Evolutionary conservation across 768 basidiomycete species (phyloP).

Genomic region (Russula compacta): DNA sequence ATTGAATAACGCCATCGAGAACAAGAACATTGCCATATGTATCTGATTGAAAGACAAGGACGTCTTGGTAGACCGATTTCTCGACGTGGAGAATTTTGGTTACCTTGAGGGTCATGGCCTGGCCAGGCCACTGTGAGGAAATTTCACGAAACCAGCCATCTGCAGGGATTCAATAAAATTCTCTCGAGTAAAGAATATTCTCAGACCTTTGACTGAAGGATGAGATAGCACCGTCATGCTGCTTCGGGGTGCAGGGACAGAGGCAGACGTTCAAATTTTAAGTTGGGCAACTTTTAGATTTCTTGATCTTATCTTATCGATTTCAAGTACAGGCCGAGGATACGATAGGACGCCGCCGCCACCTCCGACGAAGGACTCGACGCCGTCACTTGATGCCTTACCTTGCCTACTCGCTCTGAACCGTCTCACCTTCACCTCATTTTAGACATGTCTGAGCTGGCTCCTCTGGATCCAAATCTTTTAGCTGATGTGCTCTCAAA

Average conservation of each 20-base stretch:
- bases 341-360: no score
- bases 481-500: constrained; percentile 56
- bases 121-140: constrained; percentile 92
- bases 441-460: constrained; percentile 31
- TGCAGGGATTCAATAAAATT: constrained; percentile 19
- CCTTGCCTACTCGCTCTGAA: background rate
- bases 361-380: no score
- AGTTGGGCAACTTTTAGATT: background rate
- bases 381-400: no score
- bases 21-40: constrained; percentile 96
- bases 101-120: constrained; percentile 96
- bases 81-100: constrained; percentile 92
- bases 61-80: constrained; percentile 90
- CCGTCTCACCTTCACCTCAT: background rate
- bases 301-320: background rate
- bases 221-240: constrained; percentile 34
- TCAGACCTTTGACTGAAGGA: constrained; percentile 29
- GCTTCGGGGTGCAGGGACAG: background rate
- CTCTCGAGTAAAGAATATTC: background rate
- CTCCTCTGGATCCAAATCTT: constrained; percentile 57
- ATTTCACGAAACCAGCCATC: constrained; percentile 98
- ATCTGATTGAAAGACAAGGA: constrained; percentile 93
- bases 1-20: constrained; percentile 92
- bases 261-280: background rate
- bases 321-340: no score